Percentiles rank a stretch among this genome's conserved stretches.
Evolutionary conservation across 2,329 filamentous ascomycete genomes (phyloP).

Genomic region (Cladosporium cucumerinum): DNA sequence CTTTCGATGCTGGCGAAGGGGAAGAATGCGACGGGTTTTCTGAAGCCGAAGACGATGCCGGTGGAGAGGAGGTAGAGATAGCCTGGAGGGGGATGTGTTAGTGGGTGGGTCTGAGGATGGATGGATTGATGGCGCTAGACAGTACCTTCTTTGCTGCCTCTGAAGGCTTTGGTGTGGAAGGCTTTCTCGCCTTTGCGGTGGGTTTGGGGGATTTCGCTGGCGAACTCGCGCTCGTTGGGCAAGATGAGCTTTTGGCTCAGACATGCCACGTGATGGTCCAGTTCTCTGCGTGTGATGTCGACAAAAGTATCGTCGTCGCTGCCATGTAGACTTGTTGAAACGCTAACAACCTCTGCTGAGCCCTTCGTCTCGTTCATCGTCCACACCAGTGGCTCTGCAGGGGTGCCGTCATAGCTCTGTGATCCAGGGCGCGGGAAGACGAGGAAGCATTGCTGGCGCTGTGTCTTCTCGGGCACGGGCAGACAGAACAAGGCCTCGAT

Average conservation of each 20-base stretch:
- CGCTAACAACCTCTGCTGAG: neutral
- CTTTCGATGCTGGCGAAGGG: conserved; percentile 57
- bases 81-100: conserved; percentile 38
- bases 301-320: conserved; percentile 47
- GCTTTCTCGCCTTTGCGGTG: conserved; percentile 62
- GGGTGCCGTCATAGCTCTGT: conserved; percentile 32
- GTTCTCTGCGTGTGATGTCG: conserved; percentile 40
- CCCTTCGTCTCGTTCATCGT: conserved; percentile 52
- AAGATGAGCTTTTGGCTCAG: conserved; percentile 49
- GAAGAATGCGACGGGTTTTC: conserved; percentile 63
- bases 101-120: neutral
- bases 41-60: conserved; percentile 63
- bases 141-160: conserved; percentile 63
- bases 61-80: conserved; percentile 61
- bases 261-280: conserved; percentile 49
- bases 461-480: conserved; percentile 62
- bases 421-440: conserved; percentile 54
- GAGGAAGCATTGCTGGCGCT: conserved; percentile 62
- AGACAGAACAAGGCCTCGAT: conserved; percentile 60
- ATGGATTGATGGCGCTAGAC: neutral
- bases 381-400: conserved; percentile 58
- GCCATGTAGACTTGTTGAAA: conserved; percentile 17
- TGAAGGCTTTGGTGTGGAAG: conserved; percentile 61
- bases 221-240: conserved; percentile 57
- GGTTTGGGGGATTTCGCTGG: conserved; percentile 57